Conservation (phyloP, 805 yeast species). For the Sugiyamaella americana region DNA sequence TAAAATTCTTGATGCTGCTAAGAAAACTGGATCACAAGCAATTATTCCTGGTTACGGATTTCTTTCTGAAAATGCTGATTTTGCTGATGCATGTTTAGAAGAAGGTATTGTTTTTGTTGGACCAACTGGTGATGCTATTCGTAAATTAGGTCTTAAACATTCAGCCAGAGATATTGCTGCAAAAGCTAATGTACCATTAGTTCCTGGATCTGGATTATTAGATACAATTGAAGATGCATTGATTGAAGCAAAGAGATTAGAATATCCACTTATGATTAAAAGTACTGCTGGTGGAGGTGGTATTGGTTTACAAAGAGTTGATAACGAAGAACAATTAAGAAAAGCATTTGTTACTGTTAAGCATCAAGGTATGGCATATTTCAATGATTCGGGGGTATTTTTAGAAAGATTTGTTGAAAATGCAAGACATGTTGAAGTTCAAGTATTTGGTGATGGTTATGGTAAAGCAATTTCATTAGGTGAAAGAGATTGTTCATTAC, state of each 20-base stretch:
- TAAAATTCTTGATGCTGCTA: slow-evolving; percentile 81
- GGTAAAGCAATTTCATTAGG: slow-evolving; percentile 93
- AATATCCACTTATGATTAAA: slow-evolving; percentile 91
- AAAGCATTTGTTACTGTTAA: slow-evolving; percentile 84
- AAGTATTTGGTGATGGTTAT: slow-evolving; percentile 91
- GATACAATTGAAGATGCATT: slow-evolving; percentile 67
- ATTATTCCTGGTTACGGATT: slow-evolving; percentile 98
- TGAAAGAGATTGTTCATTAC: slow-evolving; percentile 96
- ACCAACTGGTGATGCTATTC: slow-evolving; percentile 91
- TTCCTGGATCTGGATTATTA: slow-evolving; percentile 92
- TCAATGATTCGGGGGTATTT: slow-evolving; percentile 94
- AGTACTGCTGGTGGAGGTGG: slow-evolving; percentile 99
- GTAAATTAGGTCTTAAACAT: slow-evolving; percentile 88
- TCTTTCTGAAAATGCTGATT: slow-evolving; percentile 92
- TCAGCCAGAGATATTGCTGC: slow-evolving; percentile 93
- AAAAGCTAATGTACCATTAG: slow-evolving; percentile 89
- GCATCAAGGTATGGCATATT: slow-evolving; percentile 88
- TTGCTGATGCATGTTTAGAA: slow-evolving; percentile 75
- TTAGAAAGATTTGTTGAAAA: slow-evolving; percentile 90
- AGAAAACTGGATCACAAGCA: slow-evolving; percentile 81
- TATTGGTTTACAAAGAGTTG: slow-evolving; percentile 92
- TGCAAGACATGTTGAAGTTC: slow-evolving; percentile 95
- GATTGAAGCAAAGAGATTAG: slow-evolving; percentile 61
- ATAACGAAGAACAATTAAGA: slow-evolving; percentile 70
- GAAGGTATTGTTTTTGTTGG: slow-evolving; percentile 92